phyloP scores from a whole-genome alignment of 208 protist species.

The Leishmania lainsoni region DNA sequence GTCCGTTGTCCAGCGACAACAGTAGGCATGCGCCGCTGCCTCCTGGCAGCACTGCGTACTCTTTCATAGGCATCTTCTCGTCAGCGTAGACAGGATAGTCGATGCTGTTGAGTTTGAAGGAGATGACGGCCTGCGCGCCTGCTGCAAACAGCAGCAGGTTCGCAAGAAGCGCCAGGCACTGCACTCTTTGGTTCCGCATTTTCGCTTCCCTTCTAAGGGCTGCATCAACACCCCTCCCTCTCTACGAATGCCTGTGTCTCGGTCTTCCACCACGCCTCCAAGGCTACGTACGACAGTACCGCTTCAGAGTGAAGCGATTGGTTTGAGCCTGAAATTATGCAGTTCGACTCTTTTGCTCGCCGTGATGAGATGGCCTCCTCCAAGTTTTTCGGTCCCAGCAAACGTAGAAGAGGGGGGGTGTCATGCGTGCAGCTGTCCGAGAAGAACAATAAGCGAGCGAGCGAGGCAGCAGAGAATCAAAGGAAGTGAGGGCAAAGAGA shows the following conservation, averaged over 20 bases:
- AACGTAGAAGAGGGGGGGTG: neutral
- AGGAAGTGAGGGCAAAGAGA: neutral
- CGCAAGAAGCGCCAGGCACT: neutral
- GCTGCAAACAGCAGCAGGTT: slow-evolving; percentile 1
- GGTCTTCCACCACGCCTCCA: no score
- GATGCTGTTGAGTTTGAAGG: slow-evolving; percentile 20
- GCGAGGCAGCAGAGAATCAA: neutral
- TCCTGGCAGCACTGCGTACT: slow-evolving; percentile 14
- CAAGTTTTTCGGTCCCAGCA: neutral
- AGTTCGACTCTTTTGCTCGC: neutral
- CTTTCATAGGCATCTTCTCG: neutral
- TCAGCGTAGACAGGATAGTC: slow-evolving; percentile 18
- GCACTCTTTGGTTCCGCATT: neutral
- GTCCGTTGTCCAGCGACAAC: slow-evolving; percentile 19
- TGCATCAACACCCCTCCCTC: neutral
- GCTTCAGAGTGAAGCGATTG: no score
- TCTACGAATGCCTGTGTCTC: no score
- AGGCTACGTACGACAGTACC: no score
- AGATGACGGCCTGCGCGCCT: slow-evolving; percentile 18
- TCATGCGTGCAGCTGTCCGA: no score
- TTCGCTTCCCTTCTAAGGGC: neutral
- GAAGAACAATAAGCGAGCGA: no score
- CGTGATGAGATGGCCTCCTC: neutral
- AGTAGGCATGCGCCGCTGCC: slow-evolving; percentile 13
- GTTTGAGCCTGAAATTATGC: no score